phyloP scores from a whole-genome alignment of 441 rosid species.

The Gossypium schwendimanii region DNA sequence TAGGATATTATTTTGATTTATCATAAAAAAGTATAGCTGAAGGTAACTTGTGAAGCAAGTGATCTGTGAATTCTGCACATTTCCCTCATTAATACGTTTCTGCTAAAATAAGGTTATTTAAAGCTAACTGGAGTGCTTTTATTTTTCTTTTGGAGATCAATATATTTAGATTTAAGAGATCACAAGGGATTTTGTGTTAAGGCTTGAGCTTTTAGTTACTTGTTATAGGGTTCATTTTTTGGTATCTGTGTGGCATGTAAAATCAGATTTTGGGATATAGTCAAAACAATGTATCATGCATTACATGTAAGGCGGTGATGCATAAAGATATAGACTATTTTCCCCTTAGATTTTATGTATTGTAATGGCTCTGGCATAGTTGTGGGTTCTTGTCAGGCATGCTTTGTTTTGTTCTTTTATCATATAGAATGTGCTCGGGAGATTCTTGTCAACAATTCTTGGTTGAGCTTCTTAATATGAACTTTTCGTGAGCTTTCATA shows the following conservation, averaged over 20 bases:
- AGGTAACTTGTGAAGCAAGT: constrained; percentile 45
- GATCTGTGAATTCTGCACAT: constrained; percentile 42
- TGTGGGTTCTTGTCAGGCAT: neutral
- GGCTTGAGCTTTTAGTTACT: constrained; percentile 53
- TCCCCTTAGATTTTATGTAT: constrained; percentile 24
- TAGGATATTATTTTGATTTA: constrained; percentile 53
- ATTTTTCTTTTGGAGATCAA: constrained; percentile 26
- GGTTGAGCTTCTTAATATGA: too few species aligned
- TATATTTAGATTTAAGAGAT: constrained; percentile 41
- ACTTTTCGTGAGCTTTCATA: too few species aligned
- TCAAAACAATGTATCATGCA: constrained; percentile 47
- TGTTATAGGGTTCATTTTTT: constrained; percentile 29
- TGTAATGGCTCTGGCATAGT: constrained; percentile 36
- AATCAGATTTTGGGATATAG: constrained; percentile 53
- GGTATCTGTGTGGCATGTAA: constrained; percentile 43
- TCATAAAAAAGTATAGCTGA: constrained; percentile 44
- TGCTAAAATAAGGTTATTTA: constrained; percentile 47
- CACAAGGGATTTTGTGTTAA: constrained; percentile 53
- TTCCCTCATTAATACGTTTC: constrained; percentile 35
- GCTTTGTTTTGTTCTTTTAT: neutral
- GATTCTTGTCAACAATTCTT: too few species aligned
- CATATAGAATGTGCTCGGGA: too few species aligned
- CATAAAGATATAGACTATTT: constrained; percentile 35
- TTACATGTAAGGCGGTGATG: constrained; percentile 53
- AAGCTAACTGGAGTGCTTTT: constrained; percentile 41